A percentile compares a stretch with the other conserved stretches of the same genome.
These are phyloP conservation scores for Cutaneotrichosporon sp. DNA, from an alignment of 1,284 basidiomycete species.

Conservation along the genomic window DNA sequence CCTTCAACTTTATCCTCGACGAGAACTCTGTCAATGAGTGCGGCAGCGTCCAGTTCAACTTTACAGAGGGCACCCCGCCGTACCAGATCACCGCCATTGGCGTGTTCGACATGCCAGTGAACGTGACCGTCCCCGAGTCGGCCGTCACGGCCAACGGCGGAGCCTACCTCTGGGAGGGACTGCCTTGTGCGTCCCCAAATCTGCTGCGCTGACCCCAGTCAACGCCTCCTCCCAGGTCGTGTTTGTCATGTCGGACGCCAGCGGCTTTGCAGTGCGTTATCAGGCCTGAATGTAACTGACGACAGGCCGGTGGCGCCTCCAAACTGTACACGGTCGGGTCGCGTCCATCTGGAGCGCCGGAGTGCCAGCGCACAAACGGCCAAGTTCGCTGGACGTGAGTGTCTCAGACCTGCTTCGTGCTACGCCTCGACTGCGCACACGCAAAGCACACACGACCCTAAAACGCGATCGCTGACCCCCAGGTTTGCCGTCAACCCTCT, in stretches of 20 bases:
- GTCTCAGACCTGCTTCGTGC: background rate
- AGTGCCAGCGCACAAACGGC: constrained; percentile 31
- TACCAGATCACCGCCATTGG: constrained; percentile 40
- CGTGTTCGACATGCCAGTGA: constrained; percentile 42
- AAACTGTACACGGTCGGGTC: constrained; percentile 32
- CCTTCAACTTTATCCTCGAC: constrained; percentile 33
- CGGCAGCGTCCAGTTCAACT: constrained; percentile 29
- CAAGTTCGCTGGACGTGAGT: constrained; percentile 7
- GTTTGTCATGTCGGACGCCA: constrained; percentile 46
- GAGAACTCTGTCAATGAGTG: constrained; percentile 29
- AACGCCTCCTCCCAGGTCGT: constrained; percentile 34
- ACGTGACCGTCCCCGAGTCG: constrained; percentile 34
- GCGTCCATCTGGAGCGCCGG: constrained; percentile 10
- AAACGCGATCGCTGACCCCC: background rate
- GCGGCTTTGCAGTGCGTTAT: constrained; percentile 41
- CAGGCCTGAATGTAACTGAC: constrained; percentile 6
- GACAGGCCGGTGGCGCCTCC: constrained; percentile 45
- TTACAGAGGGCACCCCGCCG: constrained; percentile 36
- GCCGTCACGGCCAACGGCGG: constrained; percentile 24
- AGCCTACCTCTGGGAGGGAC: constrained; percentile 32
- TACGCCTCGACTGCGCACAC: too few relatives aligned
- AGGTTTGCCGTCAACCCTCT: constrained; percentile 13
- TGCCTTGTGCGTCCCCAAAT: constrained; percentile 38
- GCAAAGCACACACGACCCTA: background rate
- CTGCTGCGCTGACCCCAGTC: constrained; percentile 25